These are phyloP conservation scores for Pyrus betulifolia DNA, from an alignment of 306 rosid genomes.

Conservation along the genomic window DNA sequence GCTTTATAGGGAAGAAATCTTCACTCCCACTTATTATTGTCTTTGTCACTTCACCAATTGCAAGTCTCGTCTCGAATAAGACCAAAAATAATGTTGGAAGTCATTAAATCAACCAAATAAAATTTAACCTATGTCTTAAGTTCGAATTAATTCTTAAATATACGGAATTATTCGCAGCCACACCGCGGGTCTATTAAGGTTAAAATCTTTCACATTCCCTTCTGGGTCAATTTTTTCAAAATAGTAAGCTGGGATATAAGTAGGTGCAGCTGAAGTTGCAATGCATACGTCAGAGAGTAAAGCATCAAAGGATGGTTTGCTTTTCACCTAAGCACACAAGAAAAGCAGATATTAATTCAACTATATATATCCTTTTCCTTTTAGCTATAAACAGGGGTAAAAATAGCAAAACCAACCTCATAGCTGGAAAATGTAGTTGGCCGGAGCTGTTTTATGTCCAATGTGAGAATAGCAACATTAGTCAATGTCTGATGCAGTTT, in stretches of 20 bases:
- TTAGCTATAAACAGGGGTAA: not conserved
- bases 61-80: slow-evolving; percentile 38
- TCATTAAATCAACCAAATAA: not conserved
- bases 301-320: slow-evolving; percentile 19
- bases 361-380: too few species aligned
- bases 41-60: slow-evolving; percentile 47
- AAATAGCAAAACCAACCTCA: slow-evolving; percentile 4
- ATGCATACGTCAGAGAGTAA: slow-evolving; percentile 50
- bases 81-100: not conserved
- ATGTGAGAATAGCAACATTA: slow-evolving; percentile 31
- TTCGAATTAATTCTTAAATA: not conserved
- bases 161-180: slow-evolving; percentile 61
- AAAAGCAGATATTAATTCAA: not conserved
- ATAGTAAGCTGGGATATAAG: slow-evolving; percentile 49
- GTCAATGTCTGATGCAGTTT: slow-evolving; percentile 34
- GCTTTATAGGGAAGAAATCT: slow-evolving; percentile 8
- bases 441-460: slow-evolving; percentile 24
- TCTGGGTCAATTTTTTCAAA: slow-evolving; percentile 30
- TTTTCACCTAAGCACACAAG: slow-evolving; percentile 22
- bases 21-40: slow-evolving; percentile 21
- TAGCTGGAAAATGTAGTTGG: slow-evolving; percentile 49
- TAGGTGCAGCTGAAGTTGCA: slow-evolving; percentile 64
- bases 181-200: slow-evolving; percentile 59
- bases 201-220: slow-evolving; percentile 21
- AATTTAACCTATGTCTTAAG: not conserved